phyloP scores from a whole-genome alignment of 768 basidiomycete genomes.

The Phlebiopsis flavidoalba region DNA sequence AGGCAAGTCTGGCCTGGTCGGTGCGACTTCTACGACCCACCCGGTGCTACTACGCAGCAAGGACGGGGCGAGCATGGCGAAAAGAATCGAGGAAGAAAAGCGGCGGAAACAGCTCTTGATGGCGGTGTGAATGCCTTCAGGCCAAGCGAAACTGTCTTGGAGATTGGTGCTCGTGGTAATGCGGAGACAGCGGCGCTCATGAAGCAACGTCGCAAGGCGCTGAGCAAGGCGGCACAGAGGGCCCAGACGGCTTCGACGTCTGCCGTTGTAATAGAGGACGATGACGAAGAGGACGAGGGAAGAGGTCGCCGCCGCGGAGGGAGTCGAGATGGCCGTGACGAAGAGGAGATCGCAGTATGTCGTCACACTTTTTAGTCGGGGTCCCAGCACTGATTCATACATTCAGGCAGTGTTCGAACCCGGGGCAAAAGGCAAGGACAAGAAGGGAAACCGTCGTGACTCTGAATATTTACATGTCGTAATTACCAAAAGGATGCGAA shows the following conservation, averaged over 20 bases:
- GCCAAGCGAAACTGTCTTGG: constrained; percentile 88
- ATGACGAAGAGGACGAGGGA: constrained; percentile 29
- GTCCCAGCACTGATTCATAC: constrained; percentile 1
- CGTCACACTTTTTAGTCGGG: not conserved
- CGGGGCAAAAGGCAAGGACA: constrained; percentile 34
- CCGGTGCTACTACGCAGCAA: constrained; percentile 51
- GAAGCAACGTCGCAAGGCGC: constrained; percentile 80
- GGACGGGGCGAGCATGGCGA: constrained; percentile 29
- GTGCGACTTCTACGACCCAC: constrained; percentile 60
- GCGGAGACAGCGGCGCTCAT: constrained; percentile 64
- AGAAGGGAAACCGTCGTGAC: constrained; percentile 58
- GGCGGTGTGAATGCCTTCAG: constrained; percentile 78
- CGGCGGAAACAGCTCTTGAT: constrained; percentile 63
- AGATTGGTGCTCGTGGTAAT: constrained; percentile 73
- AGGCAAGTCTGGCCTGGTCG: constrained; percentile 64
- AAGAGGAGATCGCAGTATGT: constrained; percentile 69
- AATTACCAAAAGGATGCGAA: constrained; percentile 83
- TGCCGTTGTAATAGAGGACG: constrained; percentile 29
- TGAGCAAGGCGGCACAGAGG: constrained; percentile 59
- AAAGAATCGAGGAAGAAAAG: constrained; percentile 40
- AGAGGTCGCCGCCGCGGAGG: constrained; percentile 21
- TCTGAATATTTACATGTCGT: constrained; percentile 88
- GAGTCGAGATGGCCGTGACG: constrained; percentile 72
- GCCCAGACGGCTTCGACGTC: constrained; percentile 31
- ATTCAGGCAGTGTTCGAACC: constrained; percentile 63